These are phyloP conservation scores for Phalaenopsis hybrid DNA, from an alignment of 116 monocot genomes.

Conservation along the genomic window DNA sequence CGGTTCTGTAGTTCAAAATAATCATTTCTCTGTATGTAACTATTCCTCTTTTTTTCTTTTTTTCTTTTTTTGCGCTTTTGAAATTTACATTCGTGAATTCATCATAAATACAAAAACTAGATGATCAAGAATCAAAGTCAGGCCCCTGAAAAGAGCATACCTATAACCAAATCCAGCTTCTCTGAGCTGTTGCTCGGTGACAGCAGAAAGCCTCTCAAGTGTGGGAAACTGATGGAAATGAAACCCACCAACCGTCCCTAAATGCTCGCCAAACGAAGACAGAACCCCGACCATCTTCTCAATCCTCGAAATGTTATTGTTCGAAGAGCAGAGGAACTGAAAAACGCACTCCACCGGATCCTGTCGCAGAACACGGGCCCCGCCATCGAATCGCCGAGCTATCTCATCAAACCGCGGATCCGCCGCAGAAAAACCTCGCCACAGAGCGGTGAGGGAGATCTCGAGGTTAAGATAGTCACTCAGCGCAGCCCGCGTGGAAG, in stretches of 20 bases:
- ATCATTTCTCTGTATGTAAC: too few relatives aligned
- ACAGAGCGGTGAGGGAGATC: slow-evolving; percentile 53
- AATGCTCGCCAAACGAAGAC: slow-evolving; percentile 46
- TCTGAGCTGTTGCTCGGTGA: slow-evolving; percentile 73
- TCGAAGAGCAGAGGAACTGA: slow-evolving; percentile 94
- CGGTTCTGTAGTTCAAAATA: too few relatives aligned
- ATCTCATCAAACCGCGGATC: slow-evolving; percentile 69
- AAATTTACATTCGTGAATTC: background rate
- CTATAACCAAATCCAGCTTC: slow-evolving; percentile 91
- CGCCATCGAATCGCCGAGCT: slow-evolving; percentile 44
- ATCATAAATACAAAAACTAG: background rate
- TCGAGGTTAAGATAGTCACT: slow-evolving; percentile 66
- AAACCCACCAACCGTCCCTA: slow-evolving; percentile 62
- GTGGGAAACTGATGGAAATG: slow-evolving; percentile 74
- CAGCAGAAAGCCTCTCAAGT: slow-evolving; percentile 39
- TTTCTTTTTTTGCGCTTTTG: background rate
- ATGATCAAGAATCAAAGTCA: background rate
- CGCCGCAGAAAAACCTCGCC: slow-evolving; percentile 47
- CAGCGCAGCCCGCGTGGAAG: slow-evolving; percentile 31
- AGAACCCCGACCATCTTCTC: slow-evolving; percentile 84
- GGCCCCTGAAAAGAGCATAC: slow-evolving; percentile 18
- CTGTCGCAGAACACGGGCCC: slow-evolving; percentile 81
- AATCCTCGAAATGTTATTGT: slow-evolving; percentile 84
- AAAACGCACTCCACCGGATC: slow-evolving; percentile 90
- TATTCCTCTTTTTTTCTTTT: too few relatives aligned